Evolutionary conservation across 495 filamentous ascomycete genomes (phyloP).

Genomic region (Penicillium cinerascens): DNA sequence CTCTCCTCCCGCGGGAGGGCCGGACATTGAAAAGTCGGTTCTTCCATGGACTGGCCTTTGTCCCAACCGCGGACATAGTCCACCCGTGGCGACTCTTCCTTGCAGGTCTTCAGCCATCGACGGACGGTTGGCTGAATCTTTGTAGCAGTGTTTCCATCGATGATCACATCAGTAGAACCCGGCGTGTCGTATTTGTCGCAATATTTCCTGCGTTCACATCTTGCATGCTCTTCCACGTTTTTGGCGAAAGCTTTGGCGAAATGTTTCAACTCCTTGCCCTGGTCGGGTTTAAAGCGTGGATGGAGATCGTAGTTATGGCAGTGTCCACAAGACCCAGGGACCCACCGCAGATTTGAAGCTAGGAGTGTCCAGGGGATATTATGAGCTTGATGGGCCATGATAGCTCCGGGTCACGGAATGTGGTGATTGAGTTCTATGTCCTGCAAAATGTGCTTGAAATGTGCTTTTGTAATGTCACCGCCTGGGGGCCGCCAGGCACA

Average conservation of each 20-base stretch:
- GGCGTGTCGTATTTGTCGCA: background rate
- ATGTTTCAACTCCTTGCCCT: conserved; percentile 14
- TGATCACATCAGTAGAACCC: background rate
- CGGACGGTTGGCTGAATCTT: background rate
- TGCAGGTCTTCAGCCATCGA: background rate
- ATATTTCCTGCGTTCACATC: conserved; percentile 20
- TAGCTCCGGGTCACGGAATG: background rate
- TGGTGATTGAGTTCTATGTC: background rate
- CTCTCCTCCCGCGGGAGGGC: conserved; percentile 10
- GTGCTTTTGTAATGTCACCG: too few relatives aligned
- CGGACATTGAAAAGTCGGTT: background rate
- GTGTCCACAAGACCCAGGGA: background rate
- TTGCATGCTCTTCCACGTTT: conserved; percentile 14
- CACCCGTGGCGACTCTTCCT: background rate
- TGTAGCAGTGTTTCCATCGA: background rate
- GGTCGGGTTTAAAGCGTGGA: conserved; percentile 12
- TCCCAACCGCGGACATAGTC: background rate
- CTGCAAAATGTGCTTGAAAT: too few relatives aligned
- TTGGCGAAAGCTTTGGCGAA: conserved; percentile 13
- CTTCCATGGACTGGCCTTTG: background rate
- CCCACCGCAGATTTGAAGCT: conserved; percentile 12
- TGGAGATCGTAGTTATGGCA: conserved; percentile 8
- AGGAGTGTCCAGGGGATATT: conserved; percentile 17
- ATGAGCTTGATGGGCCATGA: conserved; percentile 18
- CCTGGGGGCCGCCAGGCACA: too few relatives aligned